Evolutionary conservation across 2,329 filamentous ascomycete genomes (phyloP), one percentile per base, ranked within the genome.

Genomic region (Colletotrichum sp.): DNA sequence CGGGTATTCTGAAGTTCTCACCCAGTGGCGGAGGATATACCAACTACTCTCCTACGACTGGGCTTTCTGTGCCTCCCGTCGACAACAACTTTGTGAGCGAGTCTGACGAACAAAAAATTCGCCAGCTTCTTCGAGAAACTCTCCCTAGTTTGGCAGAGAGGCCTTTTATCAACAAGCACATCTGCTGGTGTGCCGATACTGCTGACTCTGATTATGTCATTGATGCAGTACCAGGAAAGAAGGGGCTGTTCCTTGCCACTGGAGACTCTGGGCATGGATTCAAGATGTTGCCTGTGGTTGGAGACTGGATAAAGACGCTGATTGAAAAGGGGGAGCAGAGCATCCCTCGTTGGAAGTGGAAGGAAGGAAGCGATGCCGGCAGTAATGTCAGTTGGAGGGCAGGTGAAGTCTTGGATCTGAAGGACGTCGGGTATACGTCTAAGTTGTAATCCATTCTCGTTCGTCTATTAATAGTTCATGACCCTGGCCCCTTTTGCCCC

Each of bases 141-240:
- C 83, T 92, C 0, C 91, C 90, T 0, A 82, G 82, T 55, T 83
- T 92, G 30, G 87, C 88, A 0, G 86, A 91, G 13, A 80, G 91
- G 4, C 90, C 91, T 0, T 84, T 93, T 15, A 87, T 92, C 3
- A 84, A 88, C 34, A 87, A 88, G 78, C 87, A 86, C 3, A 82
- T 93, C 16, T 93, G 91, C 79, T 93, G 91, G 91, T 91, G 91
- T 76, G 90, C 91, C 1, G 92, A 93, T 77, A 91, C 90, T 0
- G 85, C 82, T 7, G 90, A 93, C 78, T 91, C 90, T 0, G 89
- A 93, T 52, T 93, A 88, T 77, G 86, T 91, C 57, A 87, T 93
- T 44, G 91, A 93, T 79, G 90, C 87, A 71, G 88, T 92, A 1
- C 91, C 91, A 0, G 81, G 83, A 1, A 90, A 85, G 3, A 81